Evolutionary conservation across 1,284 basidiomycete genomes (phyloP), one percentile per base, ranked within the genome.

Genomic region (Sparassis latifolia): DNA sequence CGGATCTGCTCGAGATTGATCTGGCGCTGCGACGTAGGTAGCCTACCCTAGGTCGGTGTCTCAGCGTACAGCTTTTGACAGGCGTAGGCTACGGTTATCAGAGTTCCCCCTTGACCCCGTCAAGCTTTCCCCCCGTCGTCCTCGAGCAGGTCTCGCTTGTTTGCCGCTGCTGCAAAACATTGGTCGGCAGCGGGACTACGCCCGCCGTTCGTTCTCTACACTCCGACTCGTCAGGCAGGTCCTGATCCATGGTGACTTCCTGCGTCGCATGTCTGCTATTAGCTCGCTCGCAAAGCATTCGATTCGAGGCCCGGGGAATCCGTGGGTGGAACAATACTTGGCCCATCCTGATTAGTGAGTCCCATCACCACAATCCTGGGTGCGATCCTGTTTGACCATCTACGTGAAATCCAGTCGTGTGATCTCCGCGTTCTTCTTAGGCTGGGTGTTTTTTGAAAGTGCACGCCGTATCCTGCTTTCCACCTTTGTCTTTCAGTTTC

Each of bases 391-490:
- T 35, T 40, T 45, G 28, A 48, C 50, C 33, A 10, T 43, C n/a
- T 32, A 48, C 20, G 44, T 47, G 40, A 28, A 12, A 45, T 10
- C 33, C 44, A 79, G 77, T 59, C 73, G 68, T 44, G 65, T 72
- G 39, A 64, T 75, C 37, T 59, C 69, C 33, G 62, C 70, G 5
- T 80, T 80, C 60, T 74, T 76, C 48, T 66, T 78, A 12, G 78
- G 78, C 44, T 73, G 73, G 63, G 73, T 76, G 3, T 78, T 78
- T 57, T 65, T 77, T 44, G 66, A 66, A 55, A 72, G 75, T 52
- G 45, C 76, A 6, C 65, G 67, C 20, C 67, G 69, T 37, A 45
- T 44, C 30, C 27, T 45, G 9, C 44, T 28, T 38, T 49, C 47
- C 20, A 50, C 38, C n/a, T 44, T 45, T 30, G n/a, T 48, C 9